Evolutionary conservation across 805 yeast genomes (phyloP), one percentile per base, ranked within the genome.

Genomic region (Ogataea trehalophila): DNA sequence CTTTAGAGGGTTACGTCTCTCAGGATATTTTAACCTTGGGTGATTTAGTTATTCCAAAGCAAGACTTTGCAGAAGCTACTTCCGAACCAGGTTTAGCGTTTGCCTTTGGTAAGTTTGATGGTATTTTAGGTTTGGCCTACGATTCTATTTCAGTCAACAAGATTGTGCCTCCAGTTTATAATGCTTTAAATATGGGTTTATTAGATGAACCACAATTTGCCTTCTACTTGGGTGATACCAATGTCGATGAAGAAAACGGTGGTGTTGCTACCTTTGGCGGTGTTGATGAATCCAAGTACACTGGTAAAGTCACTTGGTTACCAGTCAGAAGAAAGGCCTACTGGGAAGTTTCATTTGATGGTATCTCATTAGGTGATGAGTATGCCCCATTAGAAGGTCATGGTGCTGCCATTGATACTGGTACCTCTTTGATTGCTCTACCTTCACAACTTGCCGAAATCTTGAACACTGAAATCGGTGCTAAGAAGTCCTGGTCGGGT

Each of bases 261-360:
- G 98, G 99, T 61, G 80, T 85, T 57, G 96, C 94, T 56, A 88
- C 97, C 33, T 88, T 94, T 65, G 99, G 99, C 67, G 99, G 99
- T 58, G 75, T 84, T 57, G 97, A 92, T 65, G 77, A 82, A 58
- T 66, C 83, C 52, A 79, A 82, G 66, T 89, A 73, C 69, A 70
- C 74, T 43, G 99, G 99, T 56, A 81, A 92, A 58, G 78, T 94
- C 62, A 87, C 92, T 45, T 90, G 95, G 90, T 79, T 94, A 71
- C 99, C 99, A 50, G 95, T 94, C 53, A 89, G 99, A 77, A 88
- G 99, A 79, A 90, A 91, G 83, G 99, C 98, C 33, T 94, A 94
- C 80, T 94, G 99, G 99, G 99, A 94, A 77, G 99, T 94, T 51
- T 80, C 85, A 59, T 85, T 94, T 58, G 89, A 89, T 59, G 91